Evolutionary conservation across 1,139 yeast species (phyloP), one percentile per base, ranked within the genome.

Genomic region (Pichia sp.): DNA sequence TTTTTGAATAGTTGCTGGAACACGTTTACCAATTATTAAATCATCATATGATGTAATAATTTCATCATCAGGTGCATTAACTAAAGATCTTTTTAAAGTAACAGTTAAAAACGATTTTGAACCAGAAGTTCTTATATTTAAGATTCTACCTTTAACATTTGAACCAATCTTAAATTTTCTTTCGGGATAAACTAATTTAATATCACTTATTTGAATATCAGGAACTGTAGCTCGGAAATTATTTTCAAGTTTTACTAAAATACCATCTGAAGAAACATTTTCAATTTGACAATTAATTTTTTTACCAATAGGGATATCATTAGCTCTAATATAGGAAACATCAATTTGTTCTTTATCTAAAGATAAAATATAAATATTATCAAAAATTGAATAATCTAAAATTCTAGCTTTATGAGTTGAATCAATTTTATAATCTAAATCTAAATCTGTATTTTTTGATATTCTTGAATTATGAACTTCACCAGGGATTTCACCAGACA

Each of bases 141-240:
- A 64, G 9, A 76, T 78, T 65, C 96, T 78, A 50, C 84, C 95
- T 58, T 76, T 84, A 34, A 86, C 85, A 55, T 81, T 84, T 41
- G 82, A 69, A 9, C 96, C 97, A 41, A 78, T 78, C 63, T 86
- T 87, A 71, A 81, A 92, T 61, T 89, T 87, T 68, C 92, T 78
- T 65, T 92, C 97, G 6, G 98, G 98, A 60, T 89, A 83, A 7
- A 81, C 79, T 52, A 92, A 71, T 60, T 80, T 83, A 49, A 85
- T 75, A 63, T 92, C 99, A 54, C 95, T 82, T 64, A 92, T 78
- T 57, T 90, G 96, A 34, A 70, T 61, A 29, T 80, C 71, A 23
- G 89, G 85, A 30, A 87, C 97, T 53, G 75, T 68, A 3, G 89
- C 98, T 45, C 76, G 80, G 54, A 87, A 83, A 4, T 73, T 75